Evolutionary conservation across 164 flowering plant species (phyloP), one percentile per base, ranked within the genome.

Genomic region (Piper betle): DNA sequence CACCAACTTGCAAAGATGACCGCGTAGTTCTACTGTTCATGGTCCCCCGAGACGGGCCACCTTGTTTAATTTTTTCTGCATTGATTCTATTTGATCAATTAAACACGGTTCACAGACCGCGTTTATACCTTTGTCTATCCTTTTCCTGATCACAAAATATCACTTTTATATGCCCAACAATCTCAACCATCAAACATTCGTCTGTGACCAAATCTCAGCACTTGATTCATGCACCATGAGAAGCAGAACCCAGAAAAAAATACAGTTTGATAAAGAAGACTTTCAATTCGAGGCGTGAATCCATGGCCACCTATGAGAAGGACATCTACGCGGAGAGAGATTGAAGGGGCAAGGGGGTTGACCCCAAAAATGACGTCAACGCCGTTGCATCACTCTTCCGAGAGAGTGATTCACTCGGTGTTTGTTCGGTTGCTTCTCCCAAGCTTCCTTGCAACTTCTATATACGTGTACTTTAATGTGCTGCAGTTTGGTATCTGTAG

Each of bases 401-500:
- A 39, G 15, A 42, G 64, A 55, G 55, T 55, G 54, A 19, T 18
- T 39, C 52, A 39, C 58, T 33, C 41, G 10, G 15, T 39, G 15
- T 37, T 40, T 62, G 7, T 66, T 55, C 37, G n/a, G 66, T n/a
- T 33, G 4, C 53, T 79, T 79, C 82, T 69, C 60, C 7, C 12
- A 7, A 25, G 25, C 72, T 79, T 79, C 82, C 74, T 18, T 11
- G 82, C 69, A 79, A 37, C 57, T 77, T 74, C 80, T 64, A 25
- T 55, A 13, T 19, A 48, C 48, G 37, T 65, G 60, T 64, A 16
- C 10, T 39, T 25, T 48, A 33, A 8, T 41, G 13, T 37, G 12
- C 38, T 60, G 4, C 38, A 6, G 18, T 37, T 33, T 8, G 39
- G 18, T 57, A 48, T 33, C 42, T 4, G n/a, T 42, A 16, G 16